Conservation (phyloP, 1,139 yeast genomes). For the Geotrichum australiense region DNA sequence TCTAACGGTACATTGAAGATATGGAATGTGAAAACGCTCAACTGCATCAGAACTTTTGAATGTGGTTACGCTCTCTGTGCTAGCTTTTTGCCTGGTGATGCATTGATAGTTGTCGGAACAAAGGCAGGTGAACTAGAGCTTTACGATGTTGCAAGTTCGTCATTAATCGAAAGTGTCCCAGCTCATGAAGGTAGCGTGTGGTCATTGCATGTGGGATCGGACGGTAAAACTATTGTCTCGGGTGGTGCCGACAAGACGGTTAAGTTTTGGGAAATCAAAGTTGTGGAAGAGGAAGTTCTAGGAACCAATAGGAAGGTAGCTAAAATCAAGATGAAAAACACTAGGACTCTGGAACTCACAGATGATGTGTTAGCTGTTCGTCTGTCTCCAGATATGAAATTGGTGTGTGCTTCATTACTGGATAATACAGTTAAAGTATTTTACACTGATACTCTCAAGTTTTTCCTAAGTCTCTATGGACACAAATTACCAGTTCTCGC, state of each 20-base stretch:
- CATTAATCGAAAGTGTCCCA: slow-evolving; percentile 53
- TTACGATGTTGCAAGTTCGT: slow-evolving; percentile 79
- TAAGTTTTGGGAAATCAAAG: slow-evolving; percentile 80
- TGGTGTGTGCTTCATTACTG: slow-evolving; percentile 74
- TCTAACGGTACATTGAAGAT: slow-evolving; percentile 83
- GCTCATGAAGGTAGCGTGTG: slow-evolving; percentile 88
- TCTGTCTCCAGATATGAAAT: slow-evolving; percentile 74
- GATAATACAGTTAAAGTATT: slow-evolving; percentile 94
- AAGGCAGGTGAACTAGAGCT: slow-evolving; percentile 80
- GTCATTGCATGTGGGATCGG: slow-evolving; percentile 81
- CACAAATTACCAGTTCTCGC: slow-evolving; percentile 83
- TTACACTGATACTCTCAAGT: slow-evolving; percentile 76
- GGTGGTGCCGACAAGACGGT: slow-evolving; percentile 92
- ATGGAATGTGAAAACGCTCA: slow-evolving; percentile 72
- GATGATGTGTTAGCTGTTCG: slow-evolving; percentile 81
- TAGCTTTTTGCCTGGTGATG: slow-evolving; percentile 85
- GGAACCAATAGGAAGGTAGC: slow-evolving; percentile 55
- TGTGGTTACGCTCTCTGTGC: slow-evolving; percentile 84
- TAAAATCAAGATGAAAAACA: slow-evolving; percentile 57
- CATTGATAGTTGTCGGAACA: slow-evolving; percentile 82
- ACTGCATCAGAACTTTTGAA: slow-evolving; percentile 79
- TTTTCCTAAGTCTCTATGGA: slow-evolving; percentile 84
- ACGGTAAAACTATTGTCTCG: slow-evolving; percentile 78
- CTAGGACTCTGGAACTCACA: slow-evolving; percentile 71
- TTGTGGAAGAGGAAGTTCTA: slow-evolving; percentile 59